These are phyloP conservation scores for Candida patagonica DNA, from an alignment of 805 yeast species.

Conservation along the genomic window DNA sequence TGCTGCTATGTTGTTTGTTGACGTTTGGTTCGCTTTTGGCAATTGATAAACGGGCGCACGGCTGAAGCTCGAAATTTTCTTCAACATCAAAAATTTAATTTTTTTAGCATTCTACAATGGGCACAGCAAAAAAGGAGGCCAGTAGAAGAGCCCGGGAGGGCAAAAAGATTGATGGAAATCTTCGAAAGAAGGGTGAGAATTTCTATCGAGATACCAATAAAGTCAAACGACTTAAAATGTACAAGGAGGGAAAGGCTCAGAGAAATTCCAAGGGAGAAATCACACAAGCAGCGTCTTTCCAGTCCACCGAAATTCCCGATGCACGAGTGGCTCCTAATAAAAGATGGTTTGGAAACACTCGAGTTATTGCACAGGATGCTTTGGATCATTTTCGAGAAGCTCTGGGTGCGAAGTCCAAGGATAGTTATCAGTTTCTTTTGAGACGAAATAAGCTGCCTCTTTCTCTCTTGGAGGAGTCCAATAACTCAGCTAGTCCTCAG, in stretches of 20 bases:
- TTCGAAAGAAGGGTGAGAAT: constrained; percentile 93
- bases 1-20: constrained; percentile 1
- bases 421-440: constrained; percentile 76
- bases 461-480: constrained; percentile 82
- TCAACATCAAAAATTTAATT: not conserved
- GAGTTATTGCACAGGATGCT: constrained; percentile 97
- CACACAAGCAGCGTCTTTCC: constrained; percentile 78
- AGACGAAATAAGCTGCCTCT: constrained; percentile 90
- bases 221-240: constrained; percentile 85
- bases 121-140: constrained; percentile 87
- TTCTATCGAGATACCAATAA: constrained; percentile 88
- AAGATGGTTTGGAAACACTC: constrained; percentile 95
- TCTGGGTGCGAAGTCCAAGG: constrained; percentile 73
- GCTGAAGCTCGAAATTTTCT: too few species aligned
- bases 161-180: constrained; percentile 76
- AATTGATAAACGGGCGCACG: not conserved
- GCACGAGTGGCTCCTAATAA: constrained; percentile 95
- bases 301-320: constrained; percentile 74
- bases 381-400: constrained; percentile 90
- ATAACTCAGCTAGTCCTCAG: constrained; percentile 40
- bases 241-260: constrained; percentile 80
- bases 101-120: constrained; percentile 44
- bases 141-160: constrained; percentile 77
- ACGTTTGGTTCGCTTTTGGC: not conserved
- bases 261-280: constrained; percentile 84